A percentile compares a stretch with the other conserved stretches of the same genome.
Evolutionary conservation across 805 yeast species (phyloP).

Genomic region (Saturnispora diversa): DNA sequence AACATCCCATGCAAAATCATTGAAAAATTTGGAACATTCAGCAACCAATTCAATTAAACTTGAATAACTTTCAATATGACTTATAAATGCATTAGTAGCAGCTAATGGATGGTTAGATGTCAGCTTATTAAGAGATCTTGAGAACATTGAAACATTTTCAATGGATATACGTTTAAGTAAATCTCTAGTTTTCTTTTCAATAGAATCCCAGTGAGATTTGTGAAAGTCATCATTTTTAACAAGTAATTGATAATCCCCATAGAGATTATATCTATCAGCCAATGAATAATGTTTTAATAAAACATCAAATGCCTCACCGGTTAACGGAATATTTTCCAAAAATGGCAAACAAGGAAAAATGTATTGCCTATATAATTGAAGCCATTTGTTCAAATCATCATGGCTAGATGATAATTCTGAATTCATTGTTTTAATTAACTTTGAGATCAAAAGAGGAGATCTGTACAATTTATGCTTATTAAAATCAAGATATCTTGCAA

Average conservation of each 20-base stretch:
- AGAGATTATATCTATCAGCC: conserved; percentile 63
- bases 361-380: conserved; percentile 53
- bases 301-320: conserved; percentile 51
- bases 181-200: conserved; percentile 74
- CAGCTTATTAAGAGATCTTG: conserved; percentile 63
- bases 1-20: conserved; percentile 77
- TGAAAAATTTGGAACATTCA: conserved; percentile 68
- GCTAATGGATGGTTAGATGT: conserved; percentile 75
- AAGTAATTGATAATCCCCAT: conserved; percentile 66
- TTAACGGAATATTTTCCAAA: conserved; percentile 48
- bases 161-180: conserved; percentile 73
- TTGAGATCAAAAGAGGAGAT: conserved; percentile 41
- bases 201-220: conserved; percentile 51
- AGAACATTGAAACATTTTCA: conserved; percentile 66
- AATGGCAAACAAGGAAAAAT: conserved; percentile 56
- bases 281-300: conserved; percentile 42
- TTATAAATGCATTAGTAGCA: conserved; percentile 58
- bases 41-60: conserved; percentile 74
- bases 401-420: conserved; percentile 28
- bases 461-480: conserved; percentile 48
- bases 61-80: conserved; percentile 87
- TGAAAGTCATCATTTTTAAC: conserved; percentile 47
- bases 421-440: conserved; percentile 53
- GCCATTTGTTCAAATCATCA: conserved; percentile 34
- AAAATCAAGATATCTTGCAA: conserved; percentile 39